These are phyloP conservation scores for Colletotrichum sp. DNA, from an alignment of 2,329 filamentous ascomycete genomes.

Conservation along the genomic window DNA sequence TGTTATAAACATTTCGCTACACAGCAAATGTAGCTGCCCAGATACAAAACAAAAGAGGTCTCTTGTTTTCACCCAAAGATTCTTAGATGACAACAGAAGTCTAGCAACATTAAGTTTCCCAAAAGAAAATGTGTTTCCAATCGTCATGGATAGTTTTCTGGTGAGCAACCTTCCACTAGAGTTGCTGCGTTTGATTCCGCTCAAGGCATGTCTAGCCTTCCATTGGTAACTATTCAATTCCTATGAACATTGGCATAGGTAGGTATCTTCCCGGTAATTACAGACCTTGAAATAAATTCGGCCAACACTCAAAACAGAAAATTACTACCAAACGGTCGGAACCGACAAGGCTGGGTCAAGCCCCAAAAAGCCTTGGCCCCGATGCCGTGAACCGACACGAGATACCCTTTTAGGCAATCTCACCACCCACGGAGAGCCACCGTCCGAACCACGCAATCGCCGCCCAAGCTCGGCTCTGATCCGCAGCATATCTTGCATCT, in stretches of 20 bases:
- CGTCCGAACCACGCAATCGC: not conserved
- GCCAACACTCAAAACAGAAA: not conserved
- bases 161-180: fast-evolving
- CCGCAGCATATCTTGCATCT: not conserved
- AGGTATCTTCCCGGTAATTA: no score
- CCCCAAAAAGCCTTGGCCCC: not conserved
- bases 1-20: no score
- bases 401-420: not conserved
- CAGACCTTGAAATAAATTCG: not conserved
- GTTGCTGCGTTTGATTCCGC: no score
- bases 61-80: no score
- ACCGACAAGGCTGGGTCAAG: not conserved
- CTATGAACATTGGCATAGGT: no score
- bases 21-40: no score
- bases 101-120: not conserved
- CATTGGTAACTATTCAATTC: no score
- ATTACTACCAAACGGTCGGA: not conserved
- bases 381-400: not conserved
- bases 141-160: not conserved
- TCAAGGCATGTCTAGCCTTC: no score
- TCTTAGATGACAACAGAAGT: not conserved
- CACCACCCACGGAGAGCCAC: not conserved
- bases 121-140: not conserved
- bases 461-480: not conserved
- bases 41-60: no score